Evolutionary conservation across 148 eudicot species (phyloP).

Genomic region (Cornus florida): DNA sequence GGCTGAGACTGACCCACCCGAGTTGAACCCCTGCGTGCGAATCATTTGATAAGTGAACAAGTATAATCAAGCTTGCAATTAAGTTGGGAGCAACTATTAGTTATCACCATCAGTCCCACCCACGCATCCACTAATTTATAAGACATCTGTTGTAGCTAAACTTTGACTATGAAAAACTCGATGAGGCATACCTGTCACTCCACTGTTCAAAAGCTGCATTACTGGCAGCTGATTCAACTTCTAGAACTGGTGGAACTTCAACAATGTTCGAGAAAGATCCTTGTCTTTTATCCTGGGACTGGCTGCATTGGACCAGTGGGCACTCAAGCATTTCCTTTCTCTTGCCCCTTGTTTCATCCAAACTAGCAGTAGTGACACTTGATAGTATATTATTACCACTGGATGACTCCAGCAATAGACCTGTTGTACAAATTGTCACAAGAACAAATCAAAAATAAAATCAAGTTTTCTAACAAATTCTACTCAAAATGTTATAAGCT

Average conservation of each 20-base stretch:
- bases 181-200: slow-evolving; percentile 22
- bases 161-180: neutral
- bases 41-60: neutral
- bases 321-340: slow-evolving; percentile 4
- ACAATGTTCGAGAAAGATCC: slow-evolving; percentile 2
- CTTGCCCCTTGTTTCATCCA: slow-evolving; percentile 12
- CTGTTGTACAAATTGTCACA: neutral
- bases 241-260: slow-evolving; percentile 15
- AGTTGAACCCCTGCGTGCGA: too few species aligned
- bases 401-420: slow-evolving; percentile 14
- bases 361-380: slow-evolving; percentile 12
- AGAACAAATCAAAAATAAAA: neutral
- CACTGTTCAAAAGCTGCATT: slow-evolving; percentile 15
- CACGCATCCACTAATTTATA: neutral
- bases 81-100: neutral
- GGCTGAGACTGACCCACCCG: too few species aligned
- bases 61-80: neutral
- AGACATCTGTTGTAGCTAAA: neutral
- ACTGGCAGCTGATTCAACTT: slow-evolving; percentile 16
- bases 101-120: neutral
- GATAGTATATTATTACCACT: slow-evolving; percentile 15
- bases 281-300: slow-evolving; percentile 14
- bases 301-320: slow-evolving; percentile 10
- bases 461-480: neutral
- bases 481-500: neutral